Conservation (phyloP, 2,329 filamentous ascomycete genomes). For the Aspergillus floridensis region DNA sequence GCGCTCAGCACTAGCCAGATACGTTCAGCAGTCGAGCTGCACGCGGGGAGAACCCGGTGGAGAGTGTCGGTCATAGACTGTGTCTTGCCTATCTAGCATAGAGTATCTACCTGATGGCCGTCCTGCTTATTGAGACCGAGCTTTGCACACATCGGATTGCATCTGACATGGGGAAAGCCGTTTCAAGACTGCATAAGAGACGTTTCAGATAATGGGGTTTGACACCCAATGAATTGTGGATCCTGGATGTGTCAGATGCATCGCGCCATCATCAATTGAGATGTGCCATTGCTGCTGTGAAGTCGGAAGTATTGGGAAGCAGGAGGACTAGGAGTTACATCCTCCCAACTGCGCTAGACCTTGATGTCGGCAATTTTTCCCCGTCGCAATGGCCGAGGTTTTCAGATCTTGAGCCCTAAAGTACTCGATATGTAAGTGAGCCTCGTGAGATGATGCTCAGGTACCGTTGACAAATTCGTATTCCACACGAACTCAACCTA, state of each 20-base stretch:
- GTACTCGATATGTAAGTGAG: too few species aligned
- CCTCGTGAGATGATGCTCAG: background rate
- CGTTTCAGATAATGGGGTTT: constrained; percentile 4
- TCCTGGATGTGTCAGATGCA: constrained; percentile 22
- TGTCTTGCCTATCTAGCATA: background rate
- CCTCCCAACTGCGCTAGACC: background rate
- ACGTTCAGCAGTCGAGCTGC: too few species aligned
- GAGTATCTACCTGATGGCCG: constrained; percentile 8
- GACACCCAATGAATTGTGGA: constrained; percentile 10
- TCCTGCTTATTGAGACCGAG: background rate
- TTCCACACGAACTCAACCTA: background rate
- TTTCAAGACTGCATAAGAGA: constrained; percentile 9
- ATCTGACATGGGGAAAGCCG: background rate
- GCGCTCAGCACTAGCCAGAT: background rate
- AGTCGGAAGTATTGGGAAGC: background rate
- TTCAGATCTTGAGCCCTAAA: background rate
- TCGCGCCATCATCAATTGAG: constrained; percentile 1
- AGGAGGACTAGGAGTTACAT: background rate
- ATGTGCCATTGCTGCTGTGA: background rate
- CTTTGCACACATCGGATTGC: background rate
- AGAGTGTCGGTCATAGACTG: background rate
- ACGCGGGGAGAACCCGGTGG: too few species aligned
- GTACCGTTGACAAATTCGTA: background rate
- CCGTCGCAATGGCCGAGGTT: background rate
- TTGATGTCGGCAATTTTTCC: background rate